A percentile compares a stretch with the other conserved stretches of the same genome.
Conservation (phyloP, 768 basidiomycete species). For the Wakefieldia striispora region DNA sequence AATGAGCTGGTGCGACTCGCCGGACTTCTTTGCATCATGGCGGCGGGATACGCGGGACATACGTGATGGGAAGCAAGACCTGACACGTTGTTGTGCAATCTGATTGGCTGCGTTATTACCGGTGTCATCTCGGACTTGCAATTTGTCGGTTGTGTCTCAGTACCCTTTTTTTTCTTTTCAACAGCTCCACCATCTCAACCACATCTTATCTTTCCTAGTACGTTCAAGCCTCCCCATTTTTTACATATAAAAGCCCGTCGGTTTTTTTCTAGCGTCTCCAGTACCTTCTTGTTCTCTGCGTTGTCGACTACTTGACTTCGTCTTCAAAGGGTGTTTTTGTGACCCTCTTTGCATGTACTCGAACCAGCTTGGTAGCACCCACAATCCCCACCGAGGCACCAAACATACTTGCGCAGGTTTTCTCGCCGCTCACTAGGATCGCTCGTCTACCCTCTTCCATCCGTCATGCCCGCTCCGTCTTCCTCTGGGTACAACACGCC, state of each 20-base stretch:
- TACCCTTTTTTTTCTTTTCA: constrained; percentile 20
- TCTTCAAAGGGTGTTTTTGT: constrained; percentile 29
- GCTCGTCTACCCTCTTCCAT: constrained; percentile 27
- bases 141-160: constrained; percentile 2
- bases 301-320: constrained; percentile 5
- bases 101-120: constrained; percentile 14
- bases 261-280: neutral
- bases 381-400: constrained; percentile 84
- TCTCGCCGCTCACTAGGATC: constrained; percentile 45
- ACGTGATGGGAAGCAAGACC: neutral
- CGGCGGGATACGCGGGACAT: too few relatives aligned
- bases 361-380: constrained; percentile 86
- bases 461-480: constrained; percentile 50
- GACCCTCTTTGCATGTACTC: constrained; percentile 83
- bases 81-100: neutral
- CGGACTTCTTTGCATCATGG: neutral
- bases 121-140: constrained; percentile 20
- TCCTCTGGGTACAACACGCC: constrained; percentile 73
- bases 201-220: neutral
- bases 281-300: neutral
- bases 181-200: constrained; percentile 9
- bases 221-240: constrained; percentile 18
- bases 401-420: constrained; percentile 80
- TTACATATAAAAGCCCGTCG: constrained; percentile 26
- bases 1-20: too few relatives aligned